Base-by-base conservation (phyloP, 2,329 filamentous ascomycete species). In the Colletotrichum trifolii region DNA sequence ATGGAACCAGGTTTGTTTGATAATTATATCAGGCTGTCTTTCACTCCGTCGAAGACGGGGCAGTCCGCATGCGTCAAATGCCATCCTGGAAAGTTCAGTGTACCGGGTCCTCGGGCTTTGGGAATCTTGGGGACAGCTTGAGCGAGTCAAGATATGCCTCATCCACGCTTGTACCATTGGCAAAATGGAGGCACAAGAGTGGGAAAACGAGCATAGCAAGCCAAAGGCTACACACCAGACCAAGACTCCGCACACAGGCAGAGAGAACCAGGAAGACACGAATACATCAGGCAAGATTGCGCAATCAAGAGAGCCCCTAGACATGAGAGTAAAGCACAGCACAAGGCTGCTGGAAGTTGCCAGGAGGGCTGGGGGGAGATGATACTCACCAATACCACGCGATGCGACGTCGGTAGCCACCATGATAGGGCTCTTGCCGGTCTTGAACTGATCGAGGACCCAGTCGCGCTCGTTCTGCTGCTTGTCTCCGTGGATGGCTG, bases 341-440 rank as follows among this genome's bases (percentile, higher is more conserved):
- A 86, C 81, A 75, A 78, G 78, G 79, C 81, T 84, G 83, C 87
- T 85, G 84, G 83, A 84, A 82, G 81, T 84, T 84, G 85, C 82
- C 79, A 77, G 73, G 73, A 69, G 69, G 70, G 75, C 74, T 75
- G 73, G 75, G 75, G 80, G 79, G 65, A 48, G 33, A 64, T 86
- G 84, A 88, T 91, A 95, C 94, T 97, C 96, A 97, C 96, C 96
- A 84, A 99, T 97, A 93, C 96, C 96, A 94, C 96, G 96, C 78
- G 96, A 98, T 83, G 96, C 96, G 83, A 99, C 96, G 78, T 98
- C 96, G 71, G 96, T 99, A 83, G 96, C 96, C 84, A 99, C 96
- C 94, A 99, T 97, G 89, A 99, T 97, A 78, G 96, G 96, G 84
- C 94, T 97, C 87, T 98, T 97, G 83, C 94, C 94, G 71, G 92